Evolutionary conservation across 345 rosid genomes (phyloP).

Genomic region (Syzygium grande): DNA sequence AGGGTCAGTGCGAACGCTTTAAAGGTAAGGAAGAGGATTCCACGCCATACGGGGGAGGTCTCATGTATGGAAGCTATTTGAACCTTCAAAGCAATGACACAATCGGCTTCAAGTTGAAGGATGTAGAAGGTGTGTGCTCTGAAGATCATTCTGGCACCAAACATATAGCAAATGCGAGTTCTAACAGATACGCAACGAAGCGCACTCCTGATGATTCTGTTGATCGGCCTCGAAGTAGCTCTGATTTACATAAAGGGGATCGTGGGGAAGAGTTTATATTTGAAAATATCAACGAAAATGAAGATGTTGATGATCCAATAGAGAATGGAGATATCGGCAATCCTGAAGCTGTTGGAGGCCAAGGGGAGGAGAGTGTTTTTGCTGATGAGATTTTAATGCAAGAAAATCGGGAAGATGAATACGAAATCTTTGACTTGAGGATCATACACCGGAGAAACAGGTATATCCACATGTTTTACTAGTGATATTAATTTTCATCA

Average conservation of each 20-base stretch:
- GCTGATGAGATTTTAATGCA: constrained; percentile 39
- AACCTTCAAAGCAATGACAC: background rate
- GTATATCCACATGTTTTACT: constrained; percentile 21
- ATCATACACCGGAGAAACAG: constrained; percentile 89
- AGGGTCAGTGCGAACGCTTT: constrained; percentile 1
- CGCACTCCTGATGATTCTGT: background rate
- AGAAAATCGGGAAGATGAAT: constrained; percentile 44
- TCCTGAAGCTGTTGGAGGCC: constrained; percentile 13
- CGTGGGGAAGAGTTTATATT: background rate
- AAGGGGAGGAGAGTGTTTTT: constrained; percentile 2
- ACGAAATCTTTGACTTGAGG: constrained; percentile 73
- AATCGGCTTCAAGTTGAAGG: background rate
- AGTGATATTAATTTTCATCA: background rate
- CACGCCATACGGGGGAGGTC: background rate
- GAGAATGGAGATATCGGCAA: constrained; percentile 9
- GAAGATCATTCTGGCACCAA: background rate
- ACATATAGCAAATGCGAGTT: background rate
- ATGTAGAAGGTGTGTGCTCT: background rate
- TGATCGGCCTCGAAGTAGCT: background rate
- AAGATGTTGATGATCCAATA: background rate
- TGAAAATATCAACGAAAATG: background rate
- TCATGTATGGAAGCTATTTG: background rate
- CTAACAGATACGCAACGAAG: background rate
- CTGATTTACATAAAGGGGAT: background rate
- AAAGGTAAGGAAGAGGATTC: constrained; percentile 4